phyloP scores from a whole-genome alignment of 352 stramenopile genomes.

The Pythium scleroteichum region DNA sequence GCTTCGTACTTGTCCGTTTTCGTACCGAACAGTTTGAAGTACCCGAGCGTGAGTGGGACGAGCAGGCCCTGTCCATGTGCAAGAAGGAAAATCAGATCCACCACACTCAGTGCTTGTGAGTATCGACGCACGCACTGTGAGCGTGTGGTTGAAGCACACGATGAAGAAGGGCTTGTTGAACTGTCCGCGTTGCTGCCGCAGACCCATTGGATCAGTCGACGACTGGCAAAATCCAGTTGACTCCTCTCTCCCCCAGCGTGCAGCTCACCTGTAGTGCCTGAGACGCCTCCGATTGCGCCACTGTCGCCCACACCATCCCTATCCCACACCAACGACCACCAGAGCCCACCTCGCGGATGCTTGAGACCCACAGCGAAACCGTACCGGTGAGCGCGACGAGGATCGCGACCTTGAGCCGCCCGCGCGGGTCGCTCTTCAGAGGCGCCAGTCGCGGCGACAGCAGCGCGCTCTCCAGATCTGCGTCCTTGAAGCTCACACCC shows the following conservation, averaged over 20 bases:
- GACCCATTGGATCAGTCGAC: neutral
- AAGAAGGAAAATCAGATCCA: neutral
- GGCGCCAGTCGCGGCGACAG: neutral
- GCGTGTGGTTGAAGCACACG: constrained; percentile 56
- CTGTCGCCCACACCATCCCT: constrained; percentile 16
- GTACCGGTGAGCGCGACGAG: constrained; percentile 2
- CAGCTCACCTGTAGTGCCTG: constrained; percentile 17
- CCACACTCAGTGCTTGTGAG: too few species aligned
- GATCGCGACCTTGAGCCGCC: neutral
- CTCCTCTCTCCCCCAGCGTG: too few species aligned
- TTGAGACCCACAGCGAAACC: neutral
- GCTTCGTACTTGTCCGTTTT: constrained; percentile 9
- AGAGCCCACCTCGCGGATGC: too few species aligned
- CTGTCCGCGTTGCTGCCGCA: constrained; percentile 25
- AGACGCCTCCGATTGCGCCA: constrained; percentile 17
- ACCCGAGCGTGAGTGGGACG: constrained; percentile 38
- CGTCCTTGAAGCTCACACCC: neutral
- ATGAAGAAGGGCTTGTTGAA: constrained; percentile 68
- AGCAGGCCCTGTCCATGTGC: constrained; percentile 32
- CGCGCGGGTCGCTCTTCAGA: neutral
- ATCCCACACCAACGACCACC: too few species aligned
- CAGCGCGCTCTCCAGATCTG: constrained; percentile 1
- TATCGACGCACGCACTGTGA: constrained; percentile 23
- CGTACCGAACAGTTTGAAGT: constrained; percentile 32
- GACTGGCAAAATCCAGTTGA: neutral